Conservation (phyloP, 1,139 yeast genomes). For the Lipomyces yarrowii region DNA sequence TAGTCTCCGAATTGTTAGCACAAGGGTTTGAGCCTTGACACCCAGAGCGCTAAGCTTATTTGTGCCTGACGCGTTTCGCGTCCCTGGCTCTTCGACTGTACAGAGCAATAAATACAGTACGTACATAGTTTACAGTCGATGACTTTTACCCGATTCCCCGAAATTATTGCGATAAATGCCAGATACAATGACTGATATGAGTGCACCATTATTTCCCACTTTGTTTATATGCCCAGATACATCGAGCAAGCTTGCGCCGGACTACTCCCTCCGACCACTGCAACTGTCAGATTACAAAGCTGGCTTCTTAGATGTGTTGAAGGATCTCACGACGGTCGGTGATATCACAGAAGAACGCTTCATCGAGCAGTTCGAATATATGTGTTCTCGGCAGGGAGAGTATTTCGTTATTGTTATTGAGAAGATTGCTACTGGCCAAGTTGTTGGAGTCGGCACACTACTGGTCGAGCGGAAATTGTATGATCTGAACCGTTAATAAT, state of each 20-base stretch:
- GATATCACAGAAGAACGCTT: slow-evolving; percentile 50
- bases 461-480: slow-evolving; percentile 55
- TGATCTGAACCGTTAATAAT: background rate
- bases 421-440: slow-evolving; percentile 38
- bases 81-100: background rate
- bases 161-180: background rate
- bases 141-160: background rate
- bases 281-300: slow-evolving; percentile 51
- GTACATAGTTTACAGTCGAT: background rate
- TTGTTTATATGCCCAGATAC: slow-evolving; percentile 15
- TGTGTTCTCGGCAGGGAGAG: slow-evolving; percentile 53
- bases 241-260: slow-evolving; percentile 42
- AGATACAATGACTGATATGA: background rate
- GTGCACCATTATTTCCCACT: background rate
- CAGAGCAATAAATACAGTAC: too few species aligned
- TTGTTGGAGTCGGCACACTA: slow-evolving; percentile 48
- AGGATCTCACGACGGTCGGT: slow-evolving; percentile 63
- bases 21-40: too few species aligned
- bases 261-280: slow-evolving; percentile 55
- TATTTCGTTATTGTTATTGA: slow-evolving; percentile 56
- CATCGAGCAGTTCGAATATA: slow-evolving; percentile 49
- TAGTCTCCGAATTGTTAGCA: too few species aligned
- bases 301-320: slow-evolving; percentile 54
- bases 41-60: too few species aligned
- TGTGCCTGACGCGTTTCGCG: background rate